Conservation (phyloP, 2,329 filamentous ascomycete genomes). For the Epichloe festucae region DNA sequence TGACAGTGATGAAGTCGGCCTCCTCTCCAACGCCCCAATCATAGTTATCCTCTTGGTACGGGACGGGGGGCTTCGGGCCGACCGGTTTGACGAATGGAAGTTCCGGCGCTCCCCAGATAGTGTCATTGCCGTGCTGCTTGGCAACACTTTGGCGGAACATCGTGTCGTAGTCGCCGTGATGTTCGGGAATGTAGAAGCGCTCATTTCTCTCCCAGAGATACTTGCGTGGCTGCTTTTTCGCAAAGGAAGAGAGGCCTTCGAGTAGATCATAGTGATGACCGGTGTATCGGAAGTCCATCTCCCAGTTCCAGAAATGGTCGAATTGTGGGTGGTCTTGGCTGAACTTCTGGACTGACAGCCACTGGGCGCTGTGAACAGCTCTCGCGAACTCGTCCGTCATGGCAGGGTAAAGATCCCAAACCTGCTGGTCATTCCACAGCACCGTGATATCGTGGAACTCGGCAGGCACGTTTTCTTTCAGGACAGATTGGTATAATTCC, state of each 20-base stretch:
- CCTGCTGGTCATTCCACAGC: constrained; percentile 62
- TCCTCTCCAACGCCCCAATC: constrained; percentile 67
- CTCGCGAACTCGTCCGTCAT: constrained; percentile 48
- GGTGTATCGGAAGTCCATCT: constrained; percentile 67
- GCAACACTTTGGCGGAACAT: constrained; percentile 55
- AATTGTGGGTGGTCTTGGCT: constrained; percentile 65
- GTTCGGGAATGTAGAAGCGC: constrained; percentile 57
- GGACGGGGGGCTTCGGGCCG: constrained; percentile 51
- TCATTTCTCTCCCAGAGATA: constrained; percentile 63
- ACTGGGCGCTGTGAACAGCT: constrained; percentile 49
- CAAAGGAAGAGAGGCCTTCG: constrained; percentile 49
- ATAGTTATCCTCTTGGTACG: constrained; percentile 51
- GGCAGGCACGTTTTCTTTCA: constrained; percentile 49
- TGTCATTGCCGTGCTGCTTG: constrained; percentile 32
- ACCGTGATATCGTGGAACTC: constrained; percentile 61
- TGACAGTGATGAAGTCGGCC: constrained; percentile 60
- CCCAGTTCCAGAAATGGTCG: constrained; percentile 79
- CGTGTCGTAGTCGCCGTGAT: constrained; percentile 54
- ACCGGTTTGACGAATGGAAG: constrained; percentile 48
- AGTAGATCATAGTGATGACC: constrained; percentile 75
- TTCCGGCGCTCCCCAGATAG: constrained; percentile 53
- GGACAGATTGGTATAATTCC: constrained; percentile 43
- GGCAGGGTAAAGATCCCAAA: constrained; percentile 64
- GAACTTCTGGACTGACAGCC: constrained; percentile 64
- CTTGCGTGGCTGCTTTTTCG: constrained; percentile 54